A percentile compares a stretch with the other conserved stretches of the same genome.
Conservation (phyloP, 257 asterid genomes). For the Fraxinus excelsior region DNA sequence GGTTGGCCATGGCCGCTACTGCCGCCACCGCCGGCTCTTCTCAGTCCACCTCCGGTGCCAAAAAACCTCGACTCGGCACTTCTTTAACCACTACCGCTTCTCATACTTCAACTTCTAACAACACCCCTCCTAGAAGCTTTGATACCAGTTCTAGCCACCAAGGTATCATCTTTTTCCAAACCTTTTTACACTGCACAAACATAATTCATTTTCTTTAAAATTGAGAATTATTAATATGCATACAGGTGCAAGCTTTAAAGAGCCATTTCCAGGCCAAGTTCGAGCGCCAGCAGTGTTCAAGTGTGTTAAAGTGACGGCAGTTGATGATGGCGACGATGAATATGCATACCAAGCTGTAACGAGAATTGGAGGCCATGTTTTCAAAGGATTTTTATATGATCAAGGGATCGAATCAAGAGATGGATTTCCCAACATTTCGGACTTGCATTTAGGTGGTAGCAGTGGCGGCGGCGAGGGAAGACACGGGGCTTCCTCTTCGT, state of each 20-base stretch:
- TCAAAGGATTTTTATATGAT: slow-evolving; percentile 76
- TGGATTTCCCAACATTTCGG: slow-evolving; percentile 57
- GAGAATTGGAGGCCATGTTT: slow-evolving; percentile 75
- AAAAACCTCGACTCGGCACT: slow-evolving; percentile 62
- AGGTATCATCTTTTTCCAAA: slow-evolving; percentile 31
- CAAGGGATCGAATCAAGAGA: slow-evolving; percentile 62
- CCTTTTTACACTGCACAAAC: too few species aligned
- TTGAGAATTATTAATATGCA: neutral
- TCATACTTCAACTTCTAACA: slow-evolving; percentile 76
- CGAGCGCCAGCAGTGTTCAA: slow-evolving; percentile 75
- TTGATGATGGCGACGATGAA: slow-evolving; percentile 77
- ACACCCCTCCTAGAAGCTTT: slow-evolving; percentile 67
- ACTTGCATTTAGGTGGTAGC: slow-evolving; percentile 65
- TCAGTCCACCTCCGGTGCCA: slow-evolving; percentile 58
- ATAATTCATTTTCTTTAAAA: neutral
- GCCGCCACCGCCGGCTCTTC: slow-evolving; percentile 53
- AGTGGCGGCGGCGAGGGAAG: slow-evolving; percentile 27
- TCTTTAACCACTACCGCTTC: slow-evolving; percentile 63
- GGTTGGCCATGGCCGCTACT: slow-evolving; percentile 41
- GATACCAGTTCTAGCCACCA: slow-evolving; percentile 68
- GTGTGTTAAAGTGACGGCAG: slow-evolving; percentile 66
- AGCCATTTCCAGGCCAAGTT: slow-evolving; percentile 70
- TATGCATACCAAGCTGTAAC: slow-evolving; percentile 76
- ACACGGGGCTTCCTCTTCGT: slow-evolving; percentile 30
- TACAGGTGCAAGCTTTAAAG: slow-evolving; percentile 52